A percentile compares a stretch with the other conserved stretches of the same genome.
These are phyloP conservation scores for Singerocomus rubriflavus DNA, from an alignment of 1,284 basidiomycete species.

Conservation along the genomic window DNA sequence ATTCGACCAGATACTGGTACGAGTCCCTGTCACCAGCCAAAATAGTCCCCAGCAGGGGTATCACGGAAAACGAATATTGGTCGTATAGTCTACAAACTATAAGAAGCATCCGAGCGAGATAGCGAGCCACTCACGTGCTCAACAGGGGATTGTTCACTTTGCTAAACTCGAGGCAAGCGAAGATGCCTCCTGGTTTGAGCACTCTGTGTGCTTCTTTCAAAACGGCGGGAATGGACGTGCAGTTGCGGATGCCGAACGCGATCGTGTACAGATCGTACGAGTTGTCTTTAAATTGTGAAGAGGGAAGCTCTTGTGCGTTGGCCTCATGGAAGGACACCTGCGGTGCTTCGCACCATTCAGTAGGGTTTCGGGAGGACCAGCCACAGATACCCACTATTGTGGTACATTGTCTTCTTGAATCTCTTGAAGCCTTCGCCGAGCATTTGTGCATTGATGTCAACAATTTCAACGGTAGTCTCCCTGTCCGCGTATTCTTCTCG, in stretches of 20 bases:
- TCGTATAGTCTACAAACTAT: conserved; percentile 73
- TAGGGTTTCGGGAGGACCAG: conserved; percentile 1
- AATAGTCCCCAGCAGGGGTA: conserved; percentile 93
- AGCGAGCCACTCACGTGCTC: conserved; percentile 61
- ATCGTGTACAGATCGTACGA: conserved; percentile 97
- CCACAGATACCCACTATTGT: conserved; percentile 71
- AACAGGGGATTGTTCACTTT: conserved; percentile 89
- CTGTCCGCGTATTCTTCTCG: conserved; percentile 85
- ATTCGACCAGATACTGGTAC: conserved; percentile 98
- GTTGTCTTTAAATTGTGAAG: conserved; percentile 68
- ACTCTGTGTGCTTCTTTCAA: conserved; percentile 91
- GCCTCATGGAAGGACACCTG: conserved; percentile 93
- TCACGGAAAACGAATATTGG: conserved; percentile 95
- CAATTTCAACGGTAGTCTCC: conserved; percentile 86
- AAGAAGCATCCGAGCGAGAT: conserved; percentile 2
- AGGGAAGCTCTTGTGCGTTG: conserved; percentile 84
- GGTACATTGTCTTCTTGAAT: conserved; percentile 95
- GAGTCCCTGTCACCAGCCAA: conserved; percentile 94
- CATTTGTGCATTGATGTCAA: conserved; percentile 97
- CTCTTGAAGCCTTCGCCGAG: conserved; percentile 88
- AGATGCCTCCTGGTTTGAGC: conserved; percentile 93
- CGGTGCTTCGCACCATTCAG: conserved; percentile 57
- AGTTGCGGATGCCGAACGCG: conserved; percentile 98
- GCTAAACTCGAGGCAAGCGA: conserved; percentile 97
- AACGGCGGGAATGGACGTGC: conserved; percentile 89